Conservation (phyloP, 2,329 filamentous ascomycete species). For the Ophioceras dolichostomum region DNA sequence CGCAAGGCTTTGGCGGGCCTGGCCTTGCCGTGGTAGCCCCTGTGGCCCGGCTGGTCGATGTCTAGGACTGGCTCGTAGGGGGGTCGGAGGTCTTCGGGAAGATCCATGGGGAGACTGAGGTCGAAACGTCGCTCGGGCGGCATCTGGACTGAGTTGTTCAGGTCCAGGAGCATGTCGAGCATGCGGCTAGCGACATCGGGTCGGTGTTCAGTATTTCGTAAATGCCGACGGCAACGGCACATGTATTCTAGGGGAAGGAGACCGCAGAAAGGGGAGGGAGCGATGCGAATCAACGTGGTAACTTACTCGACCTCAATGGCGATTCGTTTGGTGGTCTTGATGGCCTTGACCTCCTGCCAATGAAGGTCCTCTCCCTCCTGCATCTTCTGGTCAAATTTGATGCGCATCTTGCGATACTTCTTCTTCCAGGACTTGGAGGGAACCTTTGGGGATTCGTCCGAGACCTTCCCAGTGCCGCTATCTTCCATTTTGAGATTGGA, state of each 20-base stretch:
- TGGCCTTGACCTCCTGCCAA: conserved; percentile 67
- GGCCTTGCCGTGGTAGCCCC: conserved; percentile 41
- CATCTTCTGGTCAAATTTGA: conserved; percentile 66
- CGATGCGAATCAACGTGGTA: not conserved
- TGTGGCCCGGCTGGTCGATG: conserved; percentile 74
- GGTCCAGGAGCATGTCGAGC: conserved; percentile 76
- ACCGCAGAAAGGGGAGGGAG: conserved; percentile 4
- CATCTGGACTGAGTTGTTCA: conserved; percentile 76
- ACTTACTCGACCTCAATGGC: conserved; percentile 87
- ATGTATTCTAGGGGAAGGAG: too few relatives aligned
- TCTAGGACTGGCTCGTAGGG: too few relatives aligned
- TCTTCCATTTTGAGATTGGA: conserved; percentile 30
- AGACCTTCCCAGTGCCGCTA: conserved; percentile 23
- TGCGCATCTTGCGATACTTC: conserved; percentile 89
- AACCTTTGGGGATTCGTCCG: conserved; percentile 25
- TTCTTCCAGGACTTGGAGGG: conserved; percentile 68
- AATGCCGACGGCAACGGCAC: too few relatives aligned
- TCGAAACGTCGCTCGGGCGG: conserved; percentile 64
- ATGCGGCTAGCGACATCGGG: conserved; percentile 50
- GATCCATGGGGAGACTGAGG: conserved; percentile 34
- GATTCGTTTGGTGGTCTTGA: conserved; percentile 68
- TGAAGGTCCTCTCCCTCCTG: conserved; percentile 73
- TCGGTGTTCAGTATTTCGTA: too few relatives aligned
- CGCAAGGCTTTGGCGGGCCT: conserved; percentile 34
- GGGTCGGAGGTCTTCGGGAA: conserved; percentile 22